A percentile compares a stretch with the other conserved stretches of the same genome.
Conservation (phyloP, 768 basidiomycete species). For the Boletus fagicola region DNA sequence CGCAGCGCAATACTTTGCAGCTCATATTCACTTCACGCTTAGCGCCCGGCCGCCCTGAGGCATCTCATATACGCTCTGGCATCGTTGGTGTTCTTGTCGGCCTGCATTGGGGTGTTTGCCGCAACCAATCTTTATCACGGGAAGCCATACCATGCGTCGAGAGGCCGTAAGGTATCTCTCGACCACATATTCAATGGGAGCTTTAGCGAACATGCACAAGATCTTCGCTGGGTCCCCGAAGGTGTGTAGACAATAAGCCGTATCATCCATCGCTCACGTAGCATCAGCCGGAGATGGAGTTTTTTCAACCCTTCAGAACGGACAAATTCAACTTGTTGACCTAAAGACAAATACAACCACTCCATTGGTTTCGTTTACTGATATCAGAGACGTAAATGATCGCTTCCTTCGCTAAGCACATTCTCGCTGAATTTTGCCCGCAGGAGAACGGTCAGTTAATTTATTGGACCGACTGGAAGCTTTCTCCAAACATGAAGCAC, state of each 20-base stretch:
- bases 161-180: slow-evolving; percentile 70
- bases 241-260: slow-evolving; percentile 46
- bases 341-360: slow-evolving; percentile 71
- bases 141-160: slow-evolving; percentile 48
- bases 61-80: slow-evolving; percentile 61
- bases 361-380: slow-evolving; percentile 52
- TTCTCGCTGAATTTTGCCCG: slow-evolving; percentile 2
- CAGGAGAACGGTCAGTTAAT: slow-evolving; percentile 59
- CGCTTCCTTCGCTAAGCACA: background rate
- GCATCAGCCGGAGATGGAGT: slow-evolving; percentile 88
- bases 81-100: slow-evolving; percentile 59
- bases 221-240: slow-evolving; percentile 87
- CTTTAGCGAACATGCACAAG: slow-evolving; percentile 49
- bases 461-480: slow-evolving; percentile 61
- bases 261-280: slow-evolving; percentile 5
- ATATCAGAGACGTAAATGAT: slow-evolving; percentile 62
- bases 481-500: slow-evolving; percentile 90
- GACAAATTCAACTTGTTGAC: slow-evolving; percentile 76
- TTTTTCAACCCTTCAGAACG: slow-evolving; percentile 62
- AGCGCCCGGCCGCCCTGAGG: slow-evolving; percentile 56
- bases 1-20: background rate
- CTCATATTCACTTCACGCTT: slow-evolving; percentile 9
- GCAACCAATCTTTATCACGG: slow-evolving; percentile 66
- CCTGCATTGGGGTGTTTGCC: slow-evolving; percentile 72
- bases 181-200: slow-evolving; percentile 94